These are phyloP conservation scores for Aspergillus funiculosus DNA, from an alignment of 495 filamentous ascomycete species.

Conservation along the genomic window DNA sequence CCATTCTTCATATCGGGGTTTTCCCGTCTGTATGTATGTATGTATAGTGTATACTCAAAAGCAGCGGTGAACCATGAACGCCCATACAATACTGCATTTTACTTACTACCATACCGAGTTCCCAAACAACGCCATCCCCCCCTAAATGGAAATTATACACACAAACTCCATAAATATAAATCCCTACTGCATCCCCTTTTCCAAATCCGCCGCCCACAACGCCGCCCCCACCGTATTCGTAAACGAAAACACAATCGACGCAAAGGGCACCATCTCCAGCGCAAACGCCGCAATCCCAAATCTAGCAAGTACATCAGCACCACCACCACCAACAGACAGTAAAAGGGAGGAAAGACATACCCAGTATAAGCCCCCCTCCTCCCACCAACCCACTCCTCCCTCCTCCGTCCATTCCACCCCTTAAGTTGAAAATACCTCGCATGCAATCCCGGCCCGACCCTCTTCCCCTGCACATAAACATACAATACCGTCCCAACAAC, in stretches of 20 bases:
- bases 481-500: conserved; percentile 80
- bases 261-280: conserved; percentile 78
- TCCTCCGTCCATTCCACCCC: conserved; percentile 58
- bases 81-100: no score
- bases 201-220: conserved; percentile 89
- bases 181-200: conserved; percentile 42
- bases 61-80: no score
- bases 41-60: no score
- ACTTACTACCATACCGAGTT: no score
- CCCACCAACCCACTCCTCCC: conserved; percentile 57
- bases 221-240: conserved; percentile 91
- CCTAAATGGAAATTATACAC: no score
- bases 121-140: no score
- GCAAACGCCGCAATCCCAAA: conserved; percentile 72
- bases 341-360: conserved; percentile 49
- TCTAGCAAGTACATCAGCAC: conserved; percentile 38
- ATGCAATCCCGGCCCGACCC: conserved; percentile 48
- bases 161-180: neutral
- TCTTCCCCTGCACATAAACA: conserved; percentile 65
- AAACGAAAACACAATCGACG: conserved; percentile 79
- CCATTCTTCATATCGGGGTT: no score
- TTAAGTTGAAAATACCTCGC: conserved; percentile 83
- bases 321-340: conserved; percentile 1
- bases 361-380: conserved; percentile 64
- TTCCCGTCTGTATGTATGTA: no score